These are phyloP conservation scores for Zygoascus tannicola DNA, from an alignment of 805 yeast species.

Conservation along the genomic window DNA sequence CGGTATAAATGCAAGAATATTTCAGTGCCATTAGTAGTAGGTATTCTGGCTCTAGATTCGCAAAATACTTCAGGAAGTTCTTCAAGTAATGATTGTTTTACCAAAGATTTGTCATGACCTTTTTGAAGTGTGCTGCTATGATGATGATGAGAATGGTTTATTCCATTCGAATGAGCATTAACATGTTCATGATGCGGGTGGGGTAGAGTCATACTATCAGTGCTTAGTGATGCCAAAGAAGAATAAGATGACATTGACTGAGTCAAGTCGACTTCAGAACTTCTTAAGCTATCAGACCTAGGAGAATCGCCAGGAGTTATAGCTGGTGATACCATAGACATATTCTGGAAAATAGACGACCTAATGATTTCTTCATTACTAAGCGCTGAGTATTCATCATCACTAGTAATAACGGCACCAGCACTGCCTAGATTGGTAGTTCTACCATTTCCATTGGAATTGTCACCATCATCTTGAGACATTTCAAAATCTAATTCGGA, in stretches of 20 bases:
- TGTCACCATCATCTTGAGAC: not conserved
- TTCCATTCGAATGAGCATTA: not conserved
- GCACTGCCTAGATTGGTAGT: not conserved
- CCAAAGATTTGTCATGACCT: constrained; percentile 5
- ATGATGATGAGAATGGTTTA: not conserved
- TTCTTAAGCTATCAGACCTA: constrained; percentile 4
- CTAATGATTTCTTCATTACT: constrained; percentile 1
- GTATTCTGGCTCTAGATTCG: constrained; percentile 90
- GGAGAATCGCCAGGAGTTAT: constrained; percentile 21
- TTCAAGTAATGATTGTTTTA: constrained; percentile 11
- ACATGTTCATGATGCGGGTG: not conserved
- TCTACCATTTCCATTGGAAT: not conserved
- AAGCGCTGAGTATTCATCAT: not conserved
- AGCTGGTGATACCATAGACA: constrained; percentile 30
- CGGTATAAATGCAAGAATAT: constrained; percentile 83
- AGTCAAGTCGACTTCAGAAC: constrained; percentile 16
- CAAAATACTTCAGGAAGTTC: constrained; percentile 71
- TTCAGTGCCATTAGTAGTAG: constrained; percentile 92
- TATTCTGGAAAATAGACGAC: constrained; percentile 13
- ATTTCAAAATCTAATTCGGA: not conserved
- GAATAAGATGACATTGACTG: constrained; percentile 1
- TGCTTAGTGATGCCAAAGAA: constrained; percentile 1
- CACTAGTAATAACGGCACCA: not conserved
- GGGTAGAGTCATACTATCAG: not conserved
- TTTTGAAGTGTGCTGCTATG: not conserved